Evolutionary conservation across 805 yeast species (phyloP).

Genomic region (Starmerella ratchasimensis): DNA sequence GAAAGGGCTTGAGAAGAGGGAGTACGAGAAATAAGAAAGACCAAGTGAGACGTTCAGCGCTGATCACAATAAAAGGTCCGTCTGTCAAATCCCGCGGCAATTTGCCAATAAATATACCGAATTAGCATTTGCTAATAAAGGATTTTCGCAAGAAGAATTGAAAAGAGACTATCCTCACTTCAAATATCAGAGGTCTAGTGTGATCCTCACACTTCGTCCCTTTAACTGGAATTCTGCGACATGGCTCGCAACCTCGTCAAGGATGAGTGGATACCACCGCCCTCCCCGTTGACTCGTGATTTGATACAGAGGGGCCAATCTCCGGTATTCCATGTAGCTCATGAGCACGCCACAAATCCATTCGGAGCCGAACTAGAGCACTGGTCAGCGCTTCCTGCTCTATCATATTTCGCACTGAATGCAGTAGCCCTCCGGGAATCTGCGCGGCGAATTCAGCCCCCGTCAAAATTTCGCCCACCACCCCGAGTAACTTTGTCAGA

Average conservation of each 20-base stretch:
- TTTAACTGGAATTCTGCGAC: no score
- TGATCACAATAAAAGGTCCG: no score
- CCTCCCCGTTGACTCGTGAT: conserved; percentile 33
- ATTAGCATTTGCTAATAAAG: no score
- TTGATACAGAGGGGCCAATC: conserved; percentile 57
- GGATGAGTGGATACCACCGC: conserved; percentile 15
- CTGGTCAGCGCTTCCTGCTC: conserved; percentile 35
- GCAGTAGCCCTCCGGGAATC: conserved; percentile 37
- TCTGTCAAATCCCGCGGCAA: no score
- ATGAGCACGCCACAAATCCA: conserved; percentile 45
- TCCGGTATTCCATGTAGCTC: conserved; percentile 45
- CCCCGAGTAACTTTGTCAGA: conserved; percentile 86
- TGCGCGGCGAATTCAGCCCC: conserved; percentile 34
- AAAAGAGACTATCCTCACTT: neutral
- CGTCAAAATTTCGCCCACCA: conserved; percentile 58
- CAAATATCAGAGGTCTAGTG: neutral
- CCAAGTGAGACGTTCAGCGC: no score
- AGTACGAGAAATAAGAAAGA: no score
- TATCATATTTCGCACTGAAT: conserved; percentile 35
- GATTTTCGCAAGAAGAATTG: no score
- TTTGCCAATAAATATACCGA: no score
- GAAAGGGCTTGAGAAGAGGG: no score
- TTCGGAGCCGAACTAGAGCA: conserved; percentile 31
- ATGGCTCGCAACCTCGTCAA: conserved; percentile 7
- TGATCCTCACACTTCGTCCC: no score